phyloP scores from a whole-genome alignment of 495 filamentous ascomycete species.

The Neurospora sp. region DNA sequence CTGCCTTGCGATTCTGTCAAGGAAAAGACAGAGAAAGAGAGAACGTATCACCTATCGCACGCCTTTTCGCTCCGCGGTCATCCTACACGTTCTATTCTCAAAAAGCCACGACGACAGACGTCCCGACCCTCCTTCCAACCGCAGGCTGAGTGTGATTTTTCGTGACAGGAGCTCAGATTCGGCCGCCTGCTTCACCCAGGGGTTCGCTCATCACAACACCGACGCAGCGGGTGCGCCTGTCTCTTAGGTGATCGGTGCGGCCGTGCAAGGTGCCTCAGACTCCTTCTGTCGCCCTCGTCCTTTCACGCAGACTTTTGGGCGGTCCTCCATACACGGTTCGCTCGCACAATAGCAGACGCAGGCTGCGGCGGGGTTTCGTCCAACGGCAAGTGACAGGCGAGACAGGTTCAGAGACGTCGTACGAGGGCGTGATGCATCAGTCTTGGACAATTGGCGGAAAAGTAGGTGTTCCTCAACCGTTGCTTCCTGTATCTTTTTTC shows the following conservation, averaged over 20 bases:
- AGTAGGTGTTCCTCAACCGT: neutral
- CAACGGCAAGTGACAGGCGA: constrained; percentile 21
- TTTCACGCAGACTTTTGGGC: neutral
- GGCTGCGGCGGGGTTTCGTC: constrained; percentile 8
- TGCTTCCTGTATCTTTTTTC: neutral
- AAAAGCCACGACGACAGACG: neutral
- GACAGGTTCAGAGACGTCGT: constrained; percentile 4
- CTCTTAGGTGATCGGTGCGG: neutral
- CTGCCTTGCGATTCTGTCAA: neutral
- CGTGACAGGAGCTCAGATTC: neutral
- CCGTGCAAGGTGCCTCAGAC: neutral
- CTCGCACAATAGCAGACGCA: neutral
- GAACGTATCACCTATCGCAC: neutral
- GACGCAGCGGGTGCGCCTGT: neutral
- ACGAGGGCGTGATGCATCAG: constrained; percentile 8
- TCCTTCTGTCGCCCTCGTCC: neutral
- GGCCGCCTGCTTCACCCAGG: neutral
- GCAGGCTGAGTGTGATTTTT: neutral
- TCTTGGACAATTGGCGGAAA: constrained; percentile 9
- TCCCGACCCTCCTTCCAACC: neutral
- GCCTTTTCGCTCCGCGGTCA: neutral
- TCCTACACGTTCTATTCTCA: neutral
- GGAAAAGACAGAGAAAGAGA: neutral
- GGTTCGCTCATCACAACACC: neutral
- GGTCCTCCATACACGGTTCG: neutral